Base-by-base conservation (phyloP, 2,329 filamentous ascomycete species). In the Colletotrichum orbiculare region DNA sequence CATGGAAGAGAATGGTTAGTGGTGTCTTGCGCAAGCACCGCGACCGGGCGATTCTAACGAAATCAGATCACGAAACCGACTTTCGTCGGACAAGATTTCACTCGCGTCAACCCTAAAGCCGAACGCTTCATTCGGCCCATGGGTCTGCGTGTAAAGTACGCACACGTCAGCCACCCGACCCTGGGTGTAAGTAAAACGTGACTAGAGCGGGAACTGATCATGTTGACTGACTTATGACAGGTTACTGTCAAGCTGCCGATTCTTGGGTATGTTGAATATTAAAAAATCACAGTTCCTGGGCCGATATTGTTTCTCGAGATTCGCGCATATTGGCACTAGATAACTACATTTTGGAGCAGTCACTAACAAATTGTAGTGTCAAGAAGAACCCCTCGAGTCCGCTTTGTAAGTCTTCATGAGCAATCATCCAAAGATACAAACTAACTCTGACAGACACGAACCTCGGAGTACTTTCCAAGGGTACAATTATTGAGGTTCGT, bases 11-110 rank as follows among this genome's bases (percentile, higher is more conserved):
- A 41, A 89, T 89, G 83, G 84, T 89, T 87, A 87, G 71, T 76
- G 60, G 67, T 64, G 60, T 46, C 43, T 17, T 4, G 15, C 13
- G 10, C n/a, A 33, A 15, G 15, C 12, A 13, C 13, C 42, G 7
- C 42, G 42, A n/a, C 13, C 13, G 13, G 12, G 15, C 9, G 13
- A 68, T 17, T 46, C 8, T 61, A 35, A 76, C 75, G 85, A 13
- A 83, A 81, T 25, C 35, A 62, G 59, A 89, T 93, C 66, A 94
- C 89, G 13, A 92, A 94, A 80, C 91, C 91, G 9, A 94, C 93
- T 0, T 98, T 98, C 77, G 95, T 98, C 25, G 95, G 94, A 0
- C 88, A 87, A 39, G 94, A 97, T 72, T 97, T 97, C 78, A 97
- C 94, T 3, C 84, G 94, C 74, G 82, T 94, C 58, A 94, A 96